phyloP scores from a whole-genome alignment of 768 basidiomycete genomes.

The Steccherinum ochraceum region DNA sequence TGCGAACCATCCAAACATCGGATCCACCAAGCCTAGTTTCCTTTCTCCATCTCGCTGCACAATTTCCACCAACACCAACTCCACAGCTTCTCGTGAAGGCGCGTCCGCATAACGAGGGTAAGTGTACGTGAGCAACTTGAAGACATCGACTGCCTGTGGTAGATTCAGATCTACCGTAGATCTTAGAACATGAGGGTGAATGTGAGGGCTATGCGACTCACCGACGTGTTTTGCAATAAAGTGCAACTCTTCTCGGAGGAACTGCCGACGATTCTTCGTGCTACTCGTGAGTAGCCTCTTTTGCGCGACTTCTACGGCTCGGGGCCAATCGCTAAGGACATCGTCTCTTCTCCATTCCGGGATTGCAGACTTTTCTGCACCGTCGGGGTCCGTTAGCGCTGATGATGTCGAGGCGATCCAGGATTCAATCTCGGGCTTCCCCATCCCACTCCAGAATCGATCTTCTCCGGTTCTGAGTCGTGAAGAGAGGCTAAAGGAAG shows the following conservation, averaged over 20 bases:
- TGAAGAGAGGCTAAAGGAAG: constrained; percentile 3
- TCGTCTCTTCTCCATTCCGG: constrained; percentile 47
- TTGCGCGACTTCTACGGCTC: constrained; percentile 49
- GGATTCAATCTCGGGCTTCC: constrained; percentile 51
- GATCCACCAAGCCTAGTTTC: constrained; percentile 57
- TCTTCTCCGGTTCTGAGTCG: constrained; percentile 7
- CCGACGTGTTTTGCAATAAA: constrained; percentile 54
- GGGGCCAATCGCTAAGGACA: constrained; percentile 49
- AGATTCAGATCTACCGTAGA: constrained; percentile 47
- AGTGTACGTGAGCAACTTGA: constrained; percentile 66
- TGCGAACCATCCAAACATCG: constrained; percentile 71
- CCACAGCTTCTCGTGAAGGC: constrained; percentile 64
- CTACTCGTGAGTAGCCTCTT: constrained; percentile 41
- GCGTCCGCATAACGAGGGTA: constrained; percentile 76
- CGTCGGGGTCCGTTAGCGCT: constrained; percentile 26
- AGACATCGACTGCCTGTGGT: constrained; percentile 60
- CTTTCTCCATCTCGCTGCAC: constrained; percentile 56
- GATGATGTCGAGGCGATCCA: constrained; percentile 52
- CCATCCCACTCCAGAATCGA: constrained; percentile 17
- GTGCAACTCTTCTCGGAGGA: constrained; percentile 56
- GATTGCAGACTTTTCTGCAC: constrained; percentile 9
- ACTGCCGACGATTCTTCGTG: constrained; percentile 48
- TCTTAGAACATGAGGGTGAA: not conserved
- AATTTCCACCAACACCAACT: constrained; percentile 57
- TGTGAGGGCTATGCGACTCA: too few relatives aligned